phyloP scores from a whole-genome alignment of 257 asterid species.

The Solanum pinnatisectum region DNA sequence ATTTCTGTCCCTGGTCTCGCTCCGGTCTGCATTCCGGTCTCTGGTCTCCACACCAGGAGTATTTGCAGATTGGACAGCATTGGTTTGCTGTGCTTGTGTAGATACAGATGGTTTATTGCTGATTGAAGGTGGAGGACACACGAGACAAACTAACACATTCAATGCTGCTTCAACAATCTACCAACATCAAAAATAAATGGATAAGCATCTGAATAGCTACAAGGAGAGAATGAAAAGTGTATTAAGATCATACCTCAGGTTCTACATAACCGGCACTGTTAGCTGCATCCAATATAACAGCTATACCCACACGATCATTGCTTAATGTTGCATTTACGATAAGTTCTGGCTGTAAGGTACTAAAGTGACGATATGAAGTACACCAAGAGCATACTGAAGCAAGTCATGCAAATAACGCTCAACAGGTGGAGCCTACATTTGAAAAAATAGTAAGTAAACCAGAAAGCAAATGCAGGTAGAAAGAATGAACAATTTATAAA shows the following conservation, averaged over 20 bases:
- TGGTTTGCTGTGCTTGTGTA: slow-evolving; percentile 61
- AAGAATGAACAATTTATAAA: not conserved
- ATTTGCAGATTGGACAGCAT: slow-evolving; percentile 42
- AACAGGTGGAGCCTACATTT: slow-evolving; percentile 85
- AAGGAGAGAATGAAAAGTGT: not conserved
- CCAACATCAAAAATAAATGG: slow-evolving; percentile 1
- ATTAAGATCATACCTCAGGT: slow-evolving; percentile 62
- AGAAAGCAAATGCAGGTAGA: not conserved
- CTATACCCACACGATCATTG: slow-evolving; percentile 91
- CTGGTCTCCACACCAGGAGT: slow-evolving; percentile 49
- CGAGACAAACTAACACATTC: slow-evolving; percentile 79
- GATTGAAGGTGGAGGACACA: slow-evolving; percentile 98
- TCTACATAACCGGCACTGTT: slow-evolving; percentile 92
- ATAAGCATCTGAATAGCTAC: not conserved
- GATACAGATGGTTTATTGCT: slow-evolving; percentile 71
- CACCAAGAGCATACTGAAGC: slow-evolving; percentile 91
- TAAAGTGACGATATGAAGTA: slow-evolving; percentile 79
- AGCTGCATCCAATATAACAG: slow-evolving; percentile 93
- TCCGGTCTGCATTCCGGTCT: slow-evolving; percentile 50
- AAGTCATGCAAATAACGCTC: slow-evolving; percentile 94
- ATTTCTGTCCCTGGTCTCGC: slow-evolving; percentile 57
- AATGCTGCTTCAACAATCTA: slow-evolving; percentile 95
- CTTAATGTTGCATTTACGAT: slow-evolving; percentile 75
- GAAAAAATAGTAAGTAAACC: slow-evolving; percentile 4
- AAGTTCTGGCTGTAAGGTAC: slow-evolving; percentile 85